Base-by-base conservation (phyloP, 441 rosid genomes). In the Gossypium schwendimanii region DNA sequence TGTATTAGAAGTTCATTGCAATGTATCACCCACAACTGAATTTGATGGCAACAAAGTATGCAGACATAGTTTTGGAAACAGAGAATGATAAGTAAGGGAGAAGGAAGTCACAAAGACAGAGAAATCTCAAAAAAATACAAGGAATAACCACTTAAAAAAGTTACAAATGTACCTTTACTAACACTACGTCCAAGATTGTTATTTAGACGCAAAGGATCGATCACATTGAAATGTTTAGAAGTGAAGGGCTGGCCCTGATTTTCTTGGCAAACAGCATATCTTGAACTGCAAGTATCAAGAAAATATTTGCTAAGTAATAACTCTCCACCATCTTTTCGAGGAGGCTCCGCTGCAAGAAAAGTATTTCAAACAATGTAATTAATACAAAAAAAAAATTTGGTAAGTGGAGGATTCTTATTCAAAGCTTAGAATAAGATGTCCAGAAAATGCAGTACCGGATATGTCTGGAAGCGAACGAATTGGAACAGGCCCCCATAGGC, bases 121-220 rank as follows among this genome's bases (percentile, higher is more conserved):
- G 59, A 59, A 4, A 10, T 8, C 28, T 36, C 15, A 15, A 50
- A 47, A n/a, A 11, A 59, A 21, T 44, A 61, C 47, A 53, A 41
- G 11, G 49, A 72, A 5, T 44, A 64, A 49, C 44, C 17, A 41
- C 17, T 52, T 23, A 9, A 15, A 33, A 78, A 12, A 31, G 1
- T 64, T 62, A 9, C 8, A 45, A 12, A 50, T 52, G 68, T 50
- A 96, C 98, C 99, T 93, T 90, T 93, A 80, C 89, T 96, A 72
- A 96, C 99, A 86, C 99, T 96, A 70, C 99, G 98, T 10, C 99
- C 99, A 80, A 96, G 98, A 82, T 96, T 96, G 94, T 96, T 96
- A 87, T 88, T 96, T 76, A 85, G 76, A 71, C 98, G 97, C 83
- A 96, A 39, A 39, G 45, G 45, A 39, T 39, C 45, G 0, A 39